Conservation (phyloP, 2,329 filamentous ascomycete genomes). For the Dothideomycetes sp. region DNA sequence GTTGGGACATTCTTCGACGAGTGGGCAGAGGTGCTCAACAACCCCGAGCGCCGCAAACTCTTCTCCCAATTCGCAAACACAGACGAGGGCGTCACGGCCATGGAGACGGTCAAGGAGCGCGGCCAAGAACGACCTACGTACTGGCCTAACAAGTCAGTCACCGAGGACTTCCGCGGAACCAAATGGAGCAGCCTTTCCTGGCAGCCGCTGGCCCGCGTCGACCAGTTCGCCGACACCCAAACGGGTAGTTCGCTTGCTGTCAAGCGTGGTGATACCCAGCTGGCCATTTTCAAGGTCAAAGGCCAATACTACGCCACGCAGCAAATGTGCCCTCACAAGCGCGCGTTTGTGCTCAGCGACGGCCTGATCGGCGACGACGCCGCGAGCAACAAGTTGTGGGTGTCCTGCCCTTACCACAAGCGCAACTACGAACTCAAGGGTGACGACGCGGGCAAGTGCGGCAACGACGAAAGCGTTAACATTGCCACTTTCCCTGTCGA, state of each 20-base stretch:
- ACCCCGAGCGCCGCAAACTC: constrained; percentile 53
- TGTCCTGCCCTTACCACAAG: constrained; percentile 83
- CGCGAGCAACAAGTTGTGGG: constrained; percentile 57
- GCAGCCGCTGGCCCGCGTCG: constrained; percentile 66
- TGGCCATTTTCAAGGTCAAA: constrained; percentile 74
- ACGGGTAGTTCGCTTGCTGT: constrained; percentile 67
- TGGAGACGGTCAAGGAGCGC: constrained; percentile 60
- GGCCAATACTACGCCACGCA: constrained; percentile 77
- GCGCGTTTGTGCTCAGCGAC: constrained; percentile 79
- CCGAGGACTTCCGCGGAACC: constrained; percentile 61
- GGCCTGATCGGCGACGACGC: constrained; percentile 64
- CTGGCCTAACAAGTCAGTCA: constrained; percentile 60
- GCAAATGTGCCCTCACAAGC: constrained; percentile 92
- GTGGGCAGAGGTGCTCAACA: constrained; percentile 72
- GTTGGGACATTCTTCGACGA: constrained; percentile 82
- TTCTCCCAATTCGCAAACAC: constrained; percentile 85
- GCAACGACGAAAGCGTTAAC: constrained; percentile 61
- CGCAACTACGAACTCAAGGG: constrained; percentile 72
- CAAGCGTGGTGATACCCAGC: constrained; percentile 79
- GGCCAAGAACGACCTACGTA: constrained; percentile 63
- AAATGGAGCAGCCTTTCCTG: constrained; percentile 59
- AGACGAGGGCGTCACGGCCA: constrained; percentile 49
- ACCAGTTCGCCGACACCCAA: constrained; percentile 57
- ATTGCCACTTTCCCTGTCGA: constrained; percentile 76
- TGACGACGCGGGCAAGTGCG: constrained; percentile 56